Base-by-base conservation (phyloP, 768 basidiomycete species). In the Hysterangium stoloniferum region DNA sequence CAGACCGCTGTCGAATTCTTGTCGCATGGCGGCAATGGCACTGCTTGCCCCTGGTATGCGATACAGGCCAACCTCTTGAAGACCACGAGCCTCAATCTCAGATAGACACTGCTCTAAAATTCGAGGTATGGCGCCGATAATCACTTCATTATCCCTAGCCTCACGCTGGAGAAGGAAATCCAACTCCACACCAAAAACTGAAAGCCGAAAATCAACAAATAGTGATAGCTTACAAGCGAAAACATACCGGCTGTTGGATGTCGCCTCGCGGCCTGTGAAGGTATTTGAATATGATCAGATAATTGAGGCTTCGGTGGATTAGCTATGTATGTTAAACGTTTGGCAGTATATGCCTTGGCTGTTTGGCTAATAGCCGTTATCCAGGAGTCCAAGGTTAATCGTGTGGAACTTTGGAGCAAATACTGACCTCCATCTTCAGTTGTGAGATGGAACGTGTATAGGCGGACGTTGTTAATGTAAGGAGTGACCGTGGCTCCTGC, bases 371-470 rank as follows among this genome's bases (percentile, higher is more conserved):
- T 81, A 22, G 79, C 82, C 15, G 83, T 80, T 47, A 89, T 72
- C 90, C 90, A 93, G 57, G 74, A 80, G 48, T 63, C 69, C 80
- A 88, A 82, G 56, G 90, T 88, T 33, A 73, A 71, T 62, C 75
- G 79, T 57, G 75, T 80, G 31, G 77, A 64, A 1, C 86, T 82
- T 62, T 93, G 90, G 13, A 92, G 66, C 29, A 90, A 64, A 59
- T 88, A 89, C 59, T 83, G 83, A 0, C 86, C 88, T 6, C 90
- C 90, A 60, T 92, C 89, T 62, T 92, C 90, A 0, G 88, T 86
- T 59, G 86, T 80, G 37, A 93, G 71, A 59, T 85, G 79, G 71
- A 92, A 87, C 43, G 79, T 81, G 63, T 80, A 92, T 41, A 89
- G 86, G 40, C 89, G 75, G 54, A 88, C 84, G 61, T 84, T 82